Conservation (phyloP, 345 rosid genomes). For the Eucalyptus virginea region DNA sequence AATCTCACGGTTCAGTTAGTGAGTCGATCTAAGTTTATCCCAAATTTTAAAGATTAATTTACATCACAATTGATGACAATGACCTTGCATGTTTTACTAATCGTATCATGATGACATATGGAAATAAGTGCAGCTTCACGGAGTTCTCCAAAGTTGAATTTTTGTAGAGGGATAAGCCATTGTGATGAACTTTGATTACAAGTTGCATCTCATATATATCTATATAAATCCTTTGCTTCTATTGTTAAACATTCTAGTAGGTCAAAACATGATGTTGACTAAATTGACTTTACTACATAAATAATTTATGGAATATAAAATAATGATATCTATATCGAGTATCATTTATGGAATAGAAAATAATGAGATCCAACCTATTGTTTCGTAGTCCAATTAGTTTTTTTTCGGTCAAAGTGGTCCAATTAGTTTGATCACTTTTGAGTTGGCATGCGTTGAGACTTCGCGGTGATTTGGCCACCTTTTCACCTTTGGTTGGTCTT, state of each 20-base stretch:
- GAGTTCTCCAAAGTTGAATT: not conserved
- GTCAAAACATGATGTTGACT: not conserved
- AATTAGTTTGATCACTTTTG: not conserved
- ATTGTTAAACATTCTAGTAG: not conserved
- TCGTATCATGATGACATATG: not conserved
- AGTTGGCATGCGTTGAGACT: not conserved
- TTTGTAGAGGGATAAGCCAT: not conserved
- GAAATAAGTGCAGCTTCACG: not conserved
- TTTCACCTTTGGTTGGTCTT: not conserved
- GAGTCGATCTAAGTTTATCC: not conserved
- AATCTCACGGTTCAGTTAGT: not conserved
- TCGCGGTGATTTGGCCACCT: not conserved
- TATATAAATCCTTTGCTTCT: not conserved
- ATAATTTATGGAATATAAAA: not conserved
- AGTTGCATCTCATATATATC: not conserved
- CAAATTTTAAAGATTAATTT: not conserved
- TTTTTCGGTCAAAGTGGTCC: too few relatives aligned
- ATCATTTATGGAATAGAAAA: not conserved
- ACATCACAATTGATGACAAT: not conserved
- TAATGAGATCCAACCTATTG: not conserved
- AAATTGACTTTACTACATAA: not conserved
- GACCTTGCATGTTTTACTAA: not conserved
- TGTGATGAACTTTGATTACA: not conserved
- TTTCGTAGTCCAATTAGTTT: not conserved
- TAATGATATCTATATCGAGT: not conserved